phyloP scores from a whole-genome alignment of 441 rosid species.

The Theobroma grandiflorum region DNA sequence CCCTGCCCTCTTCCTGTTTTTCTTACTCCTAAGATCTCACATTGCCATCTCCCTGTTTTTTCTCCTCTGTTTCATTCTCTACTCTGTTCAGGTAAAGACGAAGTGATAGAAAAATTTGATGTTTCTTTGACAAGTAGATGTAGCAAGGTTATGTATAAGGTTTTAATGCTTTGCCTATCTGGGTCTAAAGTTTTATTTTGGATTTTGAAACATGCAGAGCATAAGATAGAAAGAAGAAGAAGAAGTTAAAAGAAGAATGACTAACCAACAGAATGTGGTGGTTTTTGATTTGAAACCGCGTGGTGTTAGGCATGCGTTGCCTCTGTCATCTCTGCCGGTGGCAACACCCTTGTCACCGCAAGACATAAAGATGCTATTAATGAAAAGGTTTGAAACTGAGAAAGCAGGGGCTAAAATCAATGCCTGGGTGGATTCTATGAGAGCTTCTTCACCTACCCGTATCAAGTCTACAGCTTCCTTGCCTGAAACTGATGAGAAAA shows the following conservation, averaged over 20 bases:
- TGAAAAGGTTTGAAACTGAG: conserved; percentile 40
- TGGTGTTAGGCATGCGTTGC: conserved; percentile 41
- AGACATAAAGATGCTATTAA: conserved; percentile 33
- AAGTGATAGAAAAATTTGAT: neutral
- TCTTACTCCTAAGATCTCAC: neutral
- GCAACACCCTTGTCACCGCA: neutral
- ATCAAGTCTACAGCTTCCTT: conserved; percentile 41
- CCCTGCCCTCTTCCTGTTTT: neutral
- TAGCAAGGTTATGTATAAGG: neutral
- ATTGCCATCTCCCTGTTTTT: conserved; percentile 23
- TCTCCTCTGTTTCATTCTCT: conserved; percentile 32
- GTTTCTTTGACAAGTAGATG: neutral
- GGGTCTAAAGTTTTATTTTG: neutral
- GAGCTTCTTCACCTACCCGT: conserved; percentile 77
- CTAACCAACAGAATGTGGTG: conserved; percentile 60
- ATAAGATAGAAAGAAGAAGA: neutral
- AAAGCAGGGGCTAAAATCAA: conserved; percentile 40
- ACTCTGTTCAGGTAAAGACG: conserved; percentile 5
- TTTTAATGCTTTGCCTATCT: neutral
- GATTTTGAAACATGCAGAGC: neutral
- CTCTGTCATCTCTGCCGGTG: conserved; percentile 40
- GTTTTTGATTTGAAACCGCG: conserved; percentile 45
- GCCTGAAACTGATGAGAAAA: conserved; percentile 40
- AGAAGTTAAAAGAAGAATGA: conserved; percentile 38
- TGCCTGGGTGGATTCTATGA: conserved; percentile 69